phyloP scores from a whole-genome alignment of 1,139 yeast genomes.

The Taiozyma sp. region DNA sequence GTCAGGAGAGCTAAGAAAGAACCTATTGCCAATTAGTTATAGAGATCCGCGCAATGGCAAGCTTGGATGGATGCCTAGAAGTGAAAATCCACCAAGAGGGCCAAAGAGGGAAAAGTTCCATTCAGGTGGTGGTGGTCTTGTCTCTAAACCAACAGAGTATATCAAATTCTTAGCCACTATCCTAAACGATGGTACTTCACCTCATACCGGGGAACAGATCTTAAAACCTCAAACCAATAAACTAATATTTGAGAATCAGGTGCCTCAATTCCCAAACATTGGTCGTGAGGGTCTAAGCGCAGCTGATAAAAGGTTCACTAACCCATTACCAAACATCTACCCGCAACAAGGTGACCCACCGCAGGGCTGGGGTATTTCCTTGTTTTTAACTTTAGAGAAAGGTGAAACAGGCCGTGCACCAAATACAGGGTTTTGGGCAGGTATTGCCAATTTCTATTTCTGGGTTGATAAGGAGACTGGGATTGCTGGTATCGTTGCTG shows the following conservation, averaged over 20 bases:
- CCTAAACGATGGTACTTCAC: conserved; percentile 31
- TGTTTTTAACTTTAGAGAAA: conserved; percentile 14
- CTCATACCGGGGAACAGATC: conserved; percentile 26
- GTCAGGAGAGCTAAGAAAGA: conserved; percentile 9
- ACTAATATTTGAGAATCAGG: conserved; percentile 16
- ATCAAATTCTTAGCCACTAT: conserved; percentile 31
- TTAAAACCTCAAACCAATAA: conserved; percentile 26
- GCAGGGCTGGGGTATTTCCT: conserved; percentile 23
- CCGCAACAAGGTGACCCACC: conserved; percentile 15
- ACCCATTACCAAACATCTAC: conserved; percentile 12
- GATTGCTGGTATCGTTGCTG: conserved; percentile 29
- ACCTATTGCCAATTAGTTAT: conserved; percentile 14
- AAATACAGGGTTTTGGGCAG: conserved; percentile 31
- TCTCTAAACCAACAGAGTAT: conserved; percentile 30
- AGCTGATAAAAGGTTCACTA: conserved; percentile 8
- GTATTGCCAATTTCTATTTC: conserved; percentile 30
- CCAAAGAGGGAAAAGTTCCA: conserved; percentile 18
- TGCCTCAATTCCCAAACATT: conserved; percentile 16
- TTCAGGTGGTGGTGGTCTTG: conserved; percentile 35
- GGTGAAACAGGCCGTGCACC: conserved; percentile 29
- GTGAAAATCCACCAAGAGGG: conserved; percentile 7
- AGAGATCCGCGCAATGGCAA: conserved; percentile 11
- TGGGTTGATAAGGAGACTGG: conserved; percentile 33
- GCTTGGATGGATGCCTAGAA: conserved; percentile 7
- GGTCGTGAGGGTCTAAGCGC: conserved; percentile 6